A percentile compares a stretch with the other conserved stretches of the same genome.
Conservation (phyloP, 177 flowering plant genomes). For the Telopea speciosissima region DNA sequence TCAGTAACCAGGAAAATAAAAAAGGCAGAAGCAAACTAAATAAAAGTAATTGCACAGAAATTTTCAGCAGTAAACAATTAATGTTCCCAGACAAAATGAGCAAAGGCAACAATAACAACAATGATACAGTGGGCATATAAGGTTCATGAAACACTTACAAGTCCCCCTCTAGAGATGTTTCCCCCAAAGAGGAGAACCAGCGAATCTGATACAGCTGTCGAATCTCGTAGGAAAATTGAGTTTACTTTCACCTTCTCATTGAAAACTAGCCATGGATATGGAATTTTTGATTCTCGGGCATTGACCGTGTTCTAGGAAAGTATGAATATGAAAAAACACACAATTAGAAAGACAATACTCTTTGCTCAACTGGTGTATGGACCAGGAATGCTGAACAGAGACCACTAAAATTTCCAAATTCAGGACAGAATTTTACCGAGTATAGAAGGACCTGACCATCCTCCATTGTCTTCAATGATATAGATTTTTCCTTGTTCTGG, state of each 20-base stretch:
- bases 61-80: not conserved
- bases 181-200: slow-evolving; percentile 88
- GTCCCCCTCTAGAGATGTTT: slow-evolving; percentile 47
- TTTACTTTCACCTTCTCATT: slow-evolving; percentile 92
- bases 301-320: slow-evolving; percentile 71
- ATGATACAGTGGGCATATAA: not conserved
- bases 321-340: slow-evolving; percentile 3
- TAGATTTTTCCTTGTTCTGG: slow-evolving; percentile 78
- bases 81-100: no score
- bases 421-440: slow-evolving; percentile 43
- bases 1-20: not conserved
- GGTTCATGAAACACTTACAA: slow-evolving; percentile 33
- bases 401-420: not conserved
- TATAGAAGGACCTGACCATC: slow-evolving; percentile 83
- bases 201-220: slow-evolving; percentile 89
- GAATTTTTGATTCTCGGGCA: slow-evolving; percentile 62
- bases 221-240: slow-evolving; percentile 80
- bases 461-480: slow-evolving; percentile 86
- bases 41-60: not conserved
- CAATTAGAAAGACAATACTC: not conserved
- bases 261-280: slow-evolving; percentile 93
- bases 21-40: not conserved
- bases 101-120: no score
- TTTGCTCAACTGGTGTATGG: not conserved
- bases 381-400: not conserved